Evolutionary conservation across 768 basidiomycete species (phyloP).

Genomic region (Hygrophorus russula): DNA sequence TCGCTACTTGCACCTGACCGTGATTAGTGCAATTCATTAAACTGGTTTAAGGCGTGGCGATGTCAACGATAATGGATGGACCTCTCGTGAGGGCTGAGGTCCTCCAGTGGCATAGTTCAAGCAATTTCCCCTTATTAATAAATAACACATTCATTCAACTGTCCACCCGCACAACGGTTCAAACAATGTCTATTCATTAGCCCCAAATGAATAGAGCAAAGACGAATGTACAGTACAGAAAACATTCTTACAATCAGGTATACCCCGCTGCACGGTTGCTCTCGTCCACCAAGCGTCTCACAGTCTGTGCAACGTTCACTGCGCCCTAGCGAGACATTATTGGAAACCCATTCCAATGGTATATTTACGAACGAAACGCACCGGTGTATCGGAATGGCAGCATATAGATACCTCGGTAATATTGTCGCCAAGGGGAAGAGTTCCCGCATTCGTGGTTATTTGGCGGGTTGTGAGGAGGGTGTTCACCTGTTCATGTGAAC

Average conservation of each 20-base stretch:
- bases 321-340: constrained; percentile 28
- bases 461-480: constrained; percentile 29
- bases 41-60: too few species aligned
- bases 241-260: neutral
- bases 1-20: too few species aligned
- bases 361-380: constrained; percentile 18
- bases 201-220: too few species aligned
- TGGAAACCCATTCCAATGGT: neutral
- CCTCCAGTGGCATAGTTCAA: too few species aligned
- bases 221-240: too few species aligned
- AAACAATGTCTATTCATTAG: too few species aligned
- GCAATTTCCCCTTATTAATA: too few species aligned
- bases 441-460: constrained; percentile 37
- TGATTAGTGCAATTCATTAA: too few species aligned
- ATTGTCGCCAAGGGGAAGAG: constrained; percentile 30
- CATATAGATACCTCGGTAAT: constrained; percentile 48
- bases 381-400: constrained; percentile 55
- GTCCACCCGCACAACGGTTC: too few species aligned
- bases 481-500: constrained; percentile 22
- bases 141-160: too few species aligned
- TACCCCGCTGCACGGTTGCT: constrained; percentile 30
- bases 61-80: too few species aligned
- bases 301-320: constrained; percentile 37
- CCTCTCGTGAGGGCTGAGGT: too few species aligned
- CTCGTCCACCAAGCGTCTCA: constrained; percentile 45